Base-by-base conservation (phyloP, 139 green algal genomes). In the Bryopsis sp. region DNA sequence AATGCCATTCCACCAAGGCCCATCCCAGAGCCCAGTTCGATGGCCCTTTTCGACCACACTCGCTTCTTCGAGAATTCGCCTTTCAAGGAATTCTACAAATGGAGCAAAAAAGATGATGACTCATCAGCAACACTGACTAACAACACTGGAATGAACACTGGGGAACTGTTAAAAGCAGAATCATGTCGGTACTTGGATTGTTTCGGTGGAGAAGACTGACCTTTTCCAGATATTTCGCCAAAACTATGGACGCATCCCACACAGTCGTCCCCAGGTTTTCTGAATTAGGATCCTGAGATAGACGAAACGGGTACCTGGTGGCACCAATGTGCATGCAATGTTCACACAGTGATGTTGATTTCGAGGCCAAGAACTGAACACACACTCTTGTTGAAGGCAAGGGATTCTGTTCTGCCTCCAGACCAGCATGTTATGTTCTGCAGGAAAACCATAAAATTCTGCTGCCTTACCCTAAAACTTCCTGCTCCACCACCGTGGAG, bases 161-260 rank as follows among this genome's bases (percentile, higher is more conserved):
- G 15, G 66, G 2, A 33, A n/a, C 22, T 73, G 57, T 70, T 2
- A 2, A 39, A 39, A 72, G 31, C 7, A 58, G 48, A 69, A 11
- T n/a, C 7, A 69, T 11, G 62, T 59, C 32, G 28, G 43, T 59
- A 63, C 36, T 74, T 26, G 2, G 28, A 48, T 63, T 7, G 50
- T 67, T 47, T 32, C 11, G 2, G 28, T n/a, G 34, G 29, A 2
- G 22, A 7, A 1, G 1, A 29, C 69, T 8, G 39, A 82, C 85
- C 79, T 91, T 92, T 47, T 95, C 90, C 5, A 96, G 74, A 58
- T 79, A 96, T 50, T 97, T 97, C n/a, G 89, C 86, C 2, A 94
- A 66, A 1, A 97, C 89, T 1, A 96, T 93, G 39, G 79, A 90
- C 2, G 89, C 86, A 67, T 96, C 90, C 90, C 90, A 96, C 1